Conservation (phyloP, 208 protist genomes). For the Porcisia hertigi region DNA sequence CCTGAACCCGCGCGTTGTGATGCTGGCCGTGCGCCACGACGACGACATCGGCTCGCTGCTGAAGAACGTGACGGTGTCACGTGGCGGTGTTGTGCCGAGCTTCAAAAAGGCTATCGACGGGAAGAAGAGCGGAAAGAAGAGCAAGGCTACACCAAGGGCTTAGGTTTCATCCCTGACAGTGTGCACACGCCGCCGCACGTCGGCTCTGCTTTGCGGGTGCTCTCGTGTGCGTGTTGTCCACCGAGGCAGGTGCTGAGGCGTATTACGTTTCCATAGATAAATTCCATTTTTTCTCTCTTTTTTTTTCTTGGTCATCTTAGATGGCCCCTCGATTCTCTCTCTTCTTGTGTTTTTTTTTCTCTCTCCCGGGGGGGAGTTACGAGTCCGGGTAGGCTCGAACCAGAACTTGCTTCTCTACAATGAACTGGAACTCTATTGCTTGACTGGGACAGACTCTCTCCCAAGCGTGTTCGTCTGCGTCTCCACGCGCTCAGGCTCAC, state of each 20-base stretch:
- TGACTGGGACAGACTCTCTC: neutral
- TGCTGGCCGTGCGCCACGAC: constrained; percentile 83
- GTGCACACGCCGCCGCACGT: neutral
- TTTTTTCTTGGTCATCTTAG: constrained; percentile 5
- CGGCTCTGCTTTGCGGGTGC: neutral
- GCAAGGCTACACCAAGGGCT: constrained; percentile 57
- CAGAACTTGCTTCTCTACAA: neutral
- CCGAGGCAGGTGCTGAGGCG: neutral
- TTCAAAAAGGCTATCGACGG: constrained; percentile 77
- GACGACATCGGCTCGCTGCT: constrained; percentile 64
- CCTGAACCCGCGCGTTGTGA: constrained; percentile 76
- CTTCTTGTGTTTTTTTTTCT: constrained; percentile 15
- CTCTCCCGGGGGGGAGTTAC: neutral
- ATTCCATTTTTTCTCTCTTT: constrained; percentile 13
- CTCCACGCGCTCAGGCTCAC: neutral
- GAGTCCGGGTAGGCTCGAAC: constrained; percentile 5
- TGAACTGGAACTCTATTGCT: neutral
- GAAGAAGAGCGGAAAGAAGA: constrained; percentile 79
- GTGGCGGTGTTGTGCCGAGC: constrained; percentile 81
- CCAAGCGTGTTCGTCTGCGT: neutral
- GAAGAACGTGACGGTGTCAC: constrained; percentile 77
- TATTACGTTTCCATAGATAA: constrained; percentile 12
- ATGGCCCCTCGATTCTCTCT: constrained; percentile 9
- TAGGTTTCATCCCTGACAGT: constrained; percentile 17
- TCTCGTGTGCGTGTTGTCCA: neutral